Evolutionary conservation across 2,329 filamentous ascomycete genomes (phyloP).

Genomic region (Metarhizium humberi): DNA sequence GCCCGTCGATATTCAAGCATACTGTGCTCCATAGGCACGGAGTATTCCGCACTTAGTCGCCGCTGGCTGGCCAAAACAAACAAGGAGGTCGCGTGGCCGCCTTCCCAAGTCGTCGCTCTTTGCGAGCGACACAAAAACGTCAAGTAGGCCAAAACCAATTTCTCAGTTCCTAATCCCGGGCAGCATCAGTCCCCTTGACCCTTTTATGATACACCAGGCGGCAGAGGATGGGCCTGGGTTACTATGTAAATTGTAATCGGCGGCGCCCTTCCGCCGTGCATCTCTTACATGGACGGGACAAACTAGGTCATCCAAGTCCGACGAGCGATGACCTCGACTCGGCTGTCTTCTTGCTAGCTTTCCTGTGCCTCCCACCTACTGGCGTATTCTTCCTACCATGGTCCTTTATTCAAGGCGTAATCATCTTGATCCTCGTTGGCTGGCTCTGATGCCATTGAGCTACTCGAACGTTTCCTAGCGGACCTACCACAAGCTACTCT

Average conservation of each 20-base stretch:
- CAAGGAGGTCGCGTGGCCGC: background rate
- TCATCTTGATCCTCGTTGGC: background rate
- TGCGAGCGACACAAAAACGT: background rate
- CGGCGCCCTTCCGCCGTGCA: too few species aligned
- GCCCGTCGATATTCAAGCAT: too few species aligned
- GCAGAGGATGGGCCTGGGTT: background rate
- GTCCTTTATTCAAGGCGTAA: background rate
- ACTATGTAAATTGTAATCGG: background rate
- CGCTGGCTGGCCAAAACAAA: background rate
- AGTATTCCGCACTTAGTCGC: too few species aligned
- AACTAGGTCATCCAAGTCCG: too few species aligned
- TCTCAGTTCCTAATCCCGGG: background rate
- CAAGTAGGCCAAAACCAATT: background rate
- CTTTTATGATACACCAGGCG: background rate
- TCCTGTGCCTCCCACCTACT: background rate
- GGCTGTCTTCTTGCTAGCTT: background rate
- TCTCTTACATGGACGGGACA: too few species aligned
- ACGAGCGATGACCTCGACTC: background rate
- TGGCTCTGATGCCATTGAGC: background rate
- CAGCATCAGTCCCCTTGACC: background rate
- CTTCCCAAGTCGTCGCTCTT: background rate
- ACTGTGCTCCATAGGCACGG: too few species aligned
- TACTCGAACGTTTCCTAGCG: background rate
- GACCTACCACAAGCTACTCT: background rate
- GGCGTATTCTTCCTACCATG: background rate